Evolutionary conservation across 1,139 yeast genomes (phyloP).

Genomic region (Debaryomyces sp.): DNA sequence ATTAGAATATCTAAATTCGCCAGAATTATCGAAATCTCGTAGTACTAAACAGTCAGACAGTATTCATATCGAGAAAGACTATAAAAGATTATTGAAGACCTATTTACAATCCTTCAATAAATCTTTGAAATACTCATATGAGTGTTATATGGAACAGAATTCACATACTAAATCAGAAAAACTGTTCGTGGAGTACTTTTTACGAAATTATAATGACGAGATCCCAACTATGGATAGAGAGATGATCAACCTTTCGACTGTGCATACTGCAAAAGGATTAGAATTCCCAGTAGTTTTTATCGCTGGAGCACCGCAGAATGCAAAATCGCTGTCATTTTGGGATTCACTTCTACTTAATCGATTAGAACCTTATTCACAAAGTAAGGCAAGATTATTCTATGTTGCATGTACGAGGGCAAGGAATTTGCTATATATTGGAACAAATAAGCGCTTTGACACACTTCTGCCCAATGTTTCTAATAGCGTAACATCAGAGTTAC

Average conservation of each 20-base stretch:
- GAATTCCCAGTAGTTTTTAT: constrained; percentile 73
- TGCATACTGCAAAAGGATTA: constrained; percentile 72
- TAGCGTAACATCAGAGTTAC: constrained; percentile 17
- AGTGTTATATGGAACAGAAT: constrained; percentile 15
- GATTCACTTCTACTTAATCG: constrained; percentile 13
- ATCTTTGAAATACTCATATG: constrained; percentile 27
- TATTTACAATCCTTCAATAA: constrained; percentile 29
- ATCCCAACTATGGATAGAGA: constrained; percentile 28
- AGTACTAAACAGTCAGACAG: background rate
- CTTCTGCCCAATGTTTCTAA: constrained; percentile 11
- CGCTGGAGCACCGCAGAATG: constrained; percentile 32
- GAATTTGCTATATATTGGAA: constrained; percentile 46
- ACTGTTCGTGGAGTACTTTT: constrained; percentile 37
- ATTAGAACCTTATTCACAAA: constrained; percentile 5
- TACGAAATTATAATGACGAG: constrained; percentile 52
- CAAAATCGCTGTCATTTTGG: constrained; percentile 21
- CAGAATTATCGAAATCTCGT: constrained; percentile 9
- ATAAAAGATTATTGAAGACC: constrained; percentile 16
- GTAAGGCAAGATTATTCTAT: constrained; percentile 44
- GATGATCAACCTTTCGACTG: constrained; percentile 56
- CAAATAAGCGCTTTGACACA: constrained; percentile 12
- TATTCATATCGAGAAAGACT: background rate
- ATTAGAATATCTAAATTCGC: constrained; percentile 25
- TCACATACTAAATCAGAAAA: constrained; percentile 15
- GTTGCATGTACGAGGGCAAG: constrained; percentile 71